Evolutionary conservation across 305 asterid genomes (phyloP).

Genomic region (Plantago coronopus): DNA sequence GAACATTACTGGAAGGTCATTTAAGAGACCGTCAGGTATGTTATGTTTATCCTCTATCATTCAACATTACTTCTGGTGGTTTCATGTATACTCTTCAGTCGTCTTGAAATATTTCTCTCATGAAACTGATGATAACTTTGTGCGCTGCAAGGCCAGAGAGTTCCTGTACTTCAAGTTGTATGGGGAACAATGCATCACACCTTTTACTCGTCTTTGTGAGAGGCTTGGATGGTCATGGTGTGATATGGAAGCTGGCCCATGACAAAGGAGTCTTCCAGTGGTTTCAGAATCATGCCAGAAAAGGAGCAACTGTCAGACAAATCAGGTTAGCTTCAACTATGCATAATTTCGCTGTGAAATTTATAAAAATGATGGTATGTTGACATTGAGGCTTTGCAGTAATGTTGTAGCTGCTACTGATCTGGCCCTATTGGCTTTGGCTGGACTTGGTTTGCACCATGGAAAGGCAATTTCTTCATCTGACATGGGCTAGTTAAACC

Average conservation of each 20-base stretch:
- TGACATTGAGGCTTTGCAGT: slow-evolving; percentile 60
- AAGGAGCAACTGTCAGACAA: slow-evolving; percentile 95
- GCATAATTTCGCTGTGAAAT: slow-evolving; percentile 11
- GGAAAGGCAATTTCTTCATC: slow-evolving; percentile 56
- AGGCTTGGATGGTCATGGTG: slow-evolving; percentile 89
- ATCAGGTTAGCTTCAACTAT: slow-evolving; percentile 58
- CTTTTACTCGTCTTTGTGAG: slow-evolving; percentile 74
- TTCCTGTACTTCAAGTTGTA: slow-evolving; percentile 90
- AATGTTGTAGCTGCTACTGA: slow-evolving; percentile 98
- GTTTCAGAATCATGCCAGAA: slow-evolving; percentile 73
- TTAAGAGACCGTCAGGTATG: slow-evolving; percentile 97
- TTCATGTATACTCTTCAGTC: slow-evolving; percentile 15
- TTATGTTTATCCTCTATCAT: slow-evolving; percentile 19
- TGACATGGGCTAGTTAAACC: background rate
- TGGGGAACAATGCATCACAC: slow-evolving; percentile 87
- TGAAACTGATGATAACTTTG: slow-evolving; percentile 33
- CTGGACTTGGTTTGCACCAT: slow-evolving; percentile 88
- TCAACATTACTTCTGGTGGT: slow-evolving; percentile 18
- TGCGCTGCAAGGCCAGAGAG: slow-evolving; percentile 83
- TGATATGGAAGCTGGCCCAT: slow-evolving; percentile 96
- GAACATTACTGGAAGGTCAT: slow-evolving; percentile 91
- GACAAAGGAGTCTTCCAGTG: slow-evolving; percentile 91
- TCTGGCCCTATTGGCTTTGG: slow-evolving; percentile 87
- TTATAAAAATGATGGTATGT: slow-evolving; percentile 28
- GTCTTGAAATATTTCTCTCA: too few species aligned